Conservation (phyloP, 805 yeast genomes). For the Yarrowia phangngaensis region DNA sequence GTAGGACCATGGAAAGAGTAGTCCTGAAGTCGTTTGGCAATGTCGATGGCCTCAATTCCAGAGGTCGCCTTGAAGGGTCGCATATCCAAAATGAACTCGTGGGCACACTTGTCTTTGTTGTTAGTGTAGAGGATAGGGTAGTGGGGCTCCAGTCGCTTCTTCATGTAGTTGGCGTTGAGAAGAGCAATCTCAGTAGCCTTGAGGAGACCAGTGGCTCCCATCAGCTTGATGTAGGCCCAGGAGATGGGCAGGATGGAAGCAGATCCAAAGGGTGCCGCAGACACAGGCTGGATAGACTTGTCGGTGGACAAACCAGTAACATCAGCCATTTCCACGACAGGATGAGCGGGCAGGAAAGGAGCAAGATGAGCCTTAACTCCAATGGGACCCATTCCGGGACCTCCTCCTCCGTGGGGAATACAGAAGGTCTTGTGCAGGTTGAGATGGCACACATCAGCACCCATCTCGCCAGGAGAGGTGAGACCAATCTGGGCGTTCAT, state of each 20-base stretch:
- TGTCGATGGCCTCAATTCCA: slow-evolving; percentile 91
- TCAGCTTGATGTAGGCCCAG: slow-evolving; percentile 89
- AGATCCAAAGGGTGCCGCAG: slow-evolving; percentile 94
- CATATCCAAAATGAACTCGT: slow-evolving; percentile 90
- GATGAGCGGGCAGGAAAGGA: slow-evolving; percentile 79
- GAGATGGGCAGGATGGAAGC: slow-evolving; percentile 91
- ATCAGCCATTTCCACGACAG: slow-evolving; percentile 52
- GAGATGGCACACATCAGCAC: slow-evolving; percentile 97
- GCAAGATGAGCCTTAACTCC: slow-evolving; percentile 80
- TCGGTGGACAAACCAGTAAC: slow-evolving; percentile 33
- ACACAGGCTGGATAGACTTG: slow-evolving; percentile 63
- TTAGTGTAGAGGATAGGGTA: slow-evolving; percentile 73
- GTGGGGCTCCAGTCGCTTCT: slow-evolving; percentile 63
- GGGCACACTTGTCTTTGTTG: slow-evolving; percentile 77
- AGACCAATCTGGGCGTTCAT: slow-evolving; percentile 99
- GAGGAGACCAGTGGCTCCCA: slow-evolving; percentile 82
- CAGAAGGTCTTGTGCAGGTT: slow-evolving; percentile 97
- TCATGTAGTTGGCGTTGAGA: slow-evolving; percentile 95
- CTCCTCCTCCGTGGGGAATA: slow-evolving; percentile 99
- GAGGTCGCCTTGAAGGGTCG: slow-evolving; percentile 68
- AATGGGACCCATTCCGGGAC: slow-evolving; percentile 98
- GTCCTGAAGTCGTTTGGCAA: slow-evolving; percentile 95
- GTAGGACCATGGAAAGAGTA: slow-evolving; percentile 99
- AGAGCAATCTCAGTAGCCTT: slow-evolving; percentile 87
- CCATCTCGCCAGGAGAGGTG: slow-evolving; percentile 95